These are phyloP conservation scores for Penicillium pulvis DNA, from an alignment of 495 filamentous ascomycete species.

Conservation along the genomic window DNA sequence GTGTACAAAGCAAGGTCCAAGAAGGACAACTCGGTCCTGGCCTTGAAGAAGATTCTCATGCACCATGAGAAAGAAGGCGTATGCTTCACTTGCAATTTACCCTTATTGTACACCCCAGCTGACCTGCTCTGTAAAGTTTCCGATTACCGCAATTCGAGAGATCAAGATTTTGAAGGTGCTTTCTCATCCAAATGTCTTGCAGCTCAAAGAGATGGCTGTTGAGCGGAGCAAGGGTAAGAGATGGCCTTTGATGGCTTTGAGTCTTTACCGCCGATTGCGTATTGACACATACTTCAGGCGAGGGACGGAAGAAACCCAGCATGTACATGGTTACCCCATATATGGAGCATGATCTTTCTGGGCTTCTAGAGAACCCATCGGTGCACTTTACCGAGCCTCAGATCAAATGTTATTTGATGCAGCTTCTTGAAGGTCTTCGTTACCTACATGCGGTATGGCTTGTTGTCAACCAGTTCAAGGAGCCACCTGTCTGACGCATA, in stretches of 20 bases:
- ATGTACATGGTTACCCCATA: constrained; percentile 99
- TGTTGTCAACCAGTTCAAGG: constrained; percentile 13
- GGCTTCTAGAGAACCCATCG: constrained; percentile 89
- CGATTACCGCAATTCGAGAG: constrained; percentile 95
- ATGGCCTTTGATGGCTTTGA: not conserved
- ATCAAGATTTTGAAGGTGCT: constrained; percentile 97
- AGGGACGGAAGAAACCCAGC: constrained; percentile 80
- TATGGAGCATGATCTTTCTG: constrained; percentile 98
- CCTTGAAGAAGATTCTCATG: constrained; percentile 96
- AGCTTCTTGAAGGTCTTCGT: constrained; percentile 83
- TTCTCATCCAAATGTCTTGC: constrained; percentile 84
- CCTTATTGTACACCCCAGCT: not conserved
- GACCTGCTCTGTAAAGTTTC: constrained; percentile 59
- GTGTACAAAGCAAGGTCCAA: constrained; percentile 86
- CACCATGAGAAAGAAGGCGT: constrained; percentile 95
- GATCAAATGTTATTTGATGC: constrained; percentile 97
- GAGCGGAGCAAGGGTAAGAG: constrained; percentile 69
- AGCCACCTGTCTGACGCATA: not conserved
- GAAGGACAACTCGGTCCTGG: constrained; percentile 70
- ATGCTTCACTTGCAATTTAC: constrained; percentile 27
- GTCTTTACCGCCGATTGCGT: not conserved
- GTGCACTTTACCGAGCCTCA: constrained; percentile 85
- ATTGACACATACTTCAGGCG: constrained; percentile 42
- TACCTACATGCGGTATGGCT: constrained; percentile 78
- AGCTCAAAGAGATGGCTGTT: constrained; percentile 93